Evolutionary conservation across 352 stramenopile species (phyloP), one percentile per base, ranked within the genome.

Genomic region (Peronospora destructor): DNA sequence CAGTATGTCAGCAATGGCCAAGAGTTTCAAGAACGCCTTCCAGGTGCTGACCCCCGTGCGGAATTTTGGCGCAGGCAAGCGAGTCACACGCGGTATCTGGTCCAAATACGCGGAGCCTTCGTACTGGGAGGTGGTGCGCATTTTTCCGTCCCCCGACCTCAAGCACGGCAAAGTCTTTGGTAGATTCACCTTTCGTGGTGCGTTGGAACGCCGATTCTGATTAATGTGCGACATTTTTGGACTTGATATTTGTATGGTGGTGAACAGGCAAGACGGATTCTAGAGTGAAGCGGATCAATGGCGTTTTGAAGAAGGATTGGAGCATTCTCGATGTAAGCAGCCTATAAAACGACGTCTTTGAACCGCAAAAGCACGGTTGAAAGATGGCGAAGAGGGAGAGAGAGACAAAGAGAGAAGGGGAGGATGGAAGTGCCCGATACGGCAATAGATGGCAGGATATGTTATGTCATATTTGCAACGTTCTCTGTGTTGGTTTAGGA

Each of bases 131-230:
- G 73, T 92, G 54, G 87, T 83, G 62, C 77, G 81, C 54, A 67
- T 92, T 28, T 71, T 64, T 28, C 81, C 81, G 29, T 82, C 81
- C 39, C 51, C 48, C 1, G 81, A 92, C 61, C 75, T 92, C 50
- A 88, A 86, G 68, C 81, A 92, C 66, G 81, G 81, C 70, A 92
- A 92, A 68, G 76, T 81, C 28, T 92, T 76, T 61, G 81, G 81
- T 58, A 59, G 63, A 49, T 79, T 90, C 56, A 90, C 78, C 8
- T 92, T 90, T 61, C 81, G 81, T 32, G 81, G 81, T 87, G 57
- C 56, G 73, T 80, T 12, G 6, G 17, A 3, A 29, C 17, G 23
- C 1, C 1, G 3, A 21, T 21, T 21, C 19, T 21, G 23, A 26
- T 6, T 0, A 3, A 26, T 4, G 23, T 26, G 11, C 12, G 28